Base-by-base conservation (phyloP, 306 rosid species). In the Glycine latifolia region DNA sequence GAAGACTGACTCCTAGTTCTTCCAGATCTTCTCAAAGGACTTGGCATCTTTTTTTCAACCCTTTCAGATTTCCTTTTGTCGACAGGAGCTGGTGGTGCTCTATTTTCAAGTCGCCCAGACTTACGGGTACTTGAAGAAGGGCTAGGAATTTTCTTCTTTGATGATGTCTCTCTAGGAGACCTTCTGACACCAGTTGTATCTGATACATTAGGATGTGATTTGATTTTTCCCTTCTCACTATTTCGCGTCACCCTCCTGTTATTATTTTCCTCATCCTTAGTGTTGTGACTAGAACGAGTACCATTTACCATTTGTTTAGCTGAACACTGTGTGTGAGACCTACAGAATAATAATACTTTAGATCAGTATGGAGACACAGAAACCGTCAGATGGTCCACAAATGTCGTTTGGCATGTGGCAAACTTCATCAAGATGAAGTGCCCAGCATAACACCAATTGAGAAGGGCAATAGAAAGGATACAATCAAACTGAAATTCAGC, bases 11-110 rank as follows among this genome's bases (percentile, higher is more conserved):
- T 74, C 80, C 76, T 84, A 58, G 80, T 76, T 87, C 94, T 88
- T 73, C 83, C 88, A 0, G 94, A 90, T 86, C 88, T 84, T 86
- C 91, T 89, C 75, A 88, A 79, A 47, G 91, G 86, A 83, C 87
- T 91, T 37, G 86, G 89, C 37, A 61, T 69, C n/a, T 77, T 83
- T 67, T 82, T 82, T 78, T 79, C 92, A 85, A 77, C 46, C 59
- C 75, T 87, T 73, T 67, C 87, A 77, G 87, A 73, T 71, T 86
- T 87, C 82, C 81, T 79, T 50, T 62, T 76, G 12, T 59, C 71
- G 5, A 66, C 81, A 31, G 85, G 84, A 61, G 89, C 49, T 50
- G 77, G 67, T 11, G 84, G 79, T 44, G 54, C 14, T 63, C 26
- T 71, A 82, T 83, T 89, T 77, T 72, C 88, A 44, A 88, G 80